phyloP scores from a whole-genome alignment of 1,139 yeast species.

The Candida freyschussii region DNA sequence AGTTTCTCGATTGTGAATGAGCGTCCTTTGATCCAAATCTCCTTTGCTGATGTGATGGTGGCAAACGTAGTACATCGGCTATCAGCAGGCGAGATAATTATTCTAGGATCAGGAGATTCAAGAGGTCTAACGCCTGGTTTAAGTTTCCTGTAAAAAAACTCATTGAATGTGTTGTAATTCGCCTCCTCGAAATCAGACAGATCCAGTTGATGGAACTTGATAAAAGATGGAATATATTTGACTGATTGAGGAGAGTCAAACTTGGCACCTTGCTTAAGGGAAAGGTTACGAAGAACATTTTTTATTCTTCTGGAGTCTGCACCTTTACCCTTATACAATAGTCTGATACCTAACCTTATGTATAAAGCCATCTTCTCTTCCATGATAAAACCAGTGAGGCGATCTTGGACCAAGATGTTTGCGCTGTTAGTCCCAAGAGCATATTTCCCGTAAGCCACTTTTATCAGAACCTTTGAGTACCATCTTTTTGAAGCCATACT shows the following conservation, averaged over 20 bases:
- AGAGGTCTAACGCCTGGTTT: conserved; percentile 66
- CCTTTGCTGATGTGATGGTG: conserved; percentile 58
- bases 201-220: conserved; percentile 75
- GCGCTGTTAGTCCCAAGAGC: conserved; percentile 89
- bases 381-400: conserved; percentile 77
- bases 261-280: conserved; percentile 78
- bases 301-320: conserved; percentile 54
- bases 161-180: conserved; percentile 70
- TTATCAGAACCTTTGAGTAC: conserved; percentile 79
- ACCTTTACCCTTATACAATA: conserved; percentile 72
- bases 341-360: conserved; percentile 80
- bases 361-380: conserved; percentile 93
- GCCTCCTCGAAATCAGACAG: conserved; percentile 59
- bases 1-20: conserved; percentile 67
- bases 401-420: conserved; percentile 87
- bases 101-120: conserved; percentile 49
- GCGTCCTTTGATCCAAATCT: conserved; percentile 87
- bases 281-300: conserved; percentile 53
- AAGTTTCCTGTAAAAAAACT: conserved; percentile 78
- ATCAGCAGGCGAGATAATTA: conserved; percentile 82
- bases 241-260: conserved; percentile 70
- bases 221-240: conserved; percentile 67
- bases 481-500: conserved; percentile 83
- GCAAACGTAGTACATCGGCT: conserved; percentile 75
- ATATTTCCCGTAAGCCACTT: conserved; percentile 84